Base-by-base conservation (phyloP, 179 eudicot genomes). In the Beta macrorhiza region DNA sequence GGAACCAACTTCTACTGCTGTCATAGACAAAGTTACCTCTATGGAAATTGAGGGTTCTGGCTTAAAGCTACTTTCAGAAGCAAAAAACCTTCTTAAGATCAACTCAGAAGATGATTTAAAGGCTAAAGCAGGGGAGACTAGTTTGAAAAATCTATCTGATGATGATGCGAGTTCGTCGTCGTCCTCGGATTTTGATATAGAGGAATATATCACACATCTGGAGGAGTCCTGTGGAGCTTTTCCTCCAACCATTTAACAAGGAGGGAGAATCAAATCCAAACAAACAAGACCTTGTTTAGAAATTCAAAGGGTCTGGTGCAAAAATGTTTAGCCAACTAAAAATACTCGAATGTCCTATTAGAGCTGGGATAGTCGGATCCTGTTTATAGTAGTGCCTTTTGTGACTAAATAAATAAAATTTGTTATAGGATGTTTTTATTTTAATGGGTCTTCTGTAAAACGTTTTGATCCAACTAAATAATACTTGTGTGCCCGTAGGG, bases 111-210 rank as follows among this genome's bases (percentile, higher is more conserved):
- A 72, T 64, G 67, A 80, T 70, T 64, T 62, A 52, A 80, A 80
- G 67, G 74, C 80, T 45, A 62, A 77, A 45, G 78, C 77, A 69
- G 72, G 64, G 76, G 72, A 29, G 42, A 57, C 53, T n/a, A 52
- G 68, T 62, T 47, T 19, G 80, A 68, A 72, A n/a, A 49, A 61
- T 82, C 6, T 62, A 51, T 13, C 22, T 56, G 82, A 82, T 44
- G 87, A 78, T 56, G 81, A 57, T 49, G 22, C 44, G n/a, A 74
- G 80, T 55, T 85, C 84, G 5, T 78, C 77, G 3, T 82, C 87
- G 5, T 82, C 87, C 6, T 85, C 82, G 4, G 87, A 81, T 6
- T 68, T 25, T 17, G 87, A 85, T 70, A 25, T 85, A 7, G 87
- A 85, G 47, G 84, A 81, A 65, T 85, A 73, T 56, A 49, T 84